Conservation (phyloP, 768 basidiomycete species). For the Thelephora ganbajun region DNA sequence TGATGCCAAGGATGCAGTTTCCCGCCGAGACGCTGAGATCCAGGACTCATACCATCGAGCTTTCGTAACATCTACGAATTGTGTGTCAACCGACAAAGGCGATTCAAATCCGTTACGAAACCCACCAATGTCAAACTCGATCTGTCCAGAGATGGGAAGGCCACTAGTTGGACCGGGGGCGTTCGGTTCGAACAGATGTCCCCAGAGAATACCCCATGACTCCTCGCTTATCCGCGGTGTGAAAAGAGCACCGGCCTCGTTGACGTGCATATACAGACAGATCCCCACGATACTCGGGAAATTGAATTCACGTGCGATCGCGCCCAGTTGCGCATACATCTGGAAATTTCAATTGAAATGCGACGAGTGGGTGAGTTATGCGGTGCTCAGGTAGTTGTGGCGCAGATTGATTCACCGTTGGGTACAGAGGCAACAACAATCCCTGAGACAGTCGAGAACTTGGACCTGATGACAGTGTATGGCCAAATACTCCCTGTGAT, state of each 20-base stretch:
- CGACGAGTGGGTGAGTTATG: background rate
- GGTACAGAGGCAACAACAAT: constrained; percentile 59
- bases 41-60: constrained; percentile 74
- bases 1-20: constrained; percentile 24
- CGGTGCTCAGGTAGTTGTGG: no score
- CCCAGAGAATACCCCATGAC: constrained; percentile 63
- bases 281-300: constrained; percentile 66
- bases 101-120: no score
- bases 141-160: constrained; percentile 55
- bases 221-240: constrained; percentile 70
- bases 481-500: constrained; percentile 44
- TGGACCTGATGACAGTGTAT: constrained; percentile 44
- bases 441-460: constrained; percentile 51
- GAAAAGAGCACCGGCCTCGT: constrained; percentile 37
- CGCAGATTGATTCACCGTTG: constrained; percentile 35
- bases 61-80: constrained; percentile 34
- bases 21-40: constrained; percentile 33
- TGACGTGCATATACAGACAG: constrained; percentile 64
- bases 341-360: constrained; percentile 15
- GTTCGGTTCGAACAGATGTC: constrained; percentile 36
- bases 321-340: constrained; percentile 66
- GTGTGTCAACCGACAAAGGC: no score
- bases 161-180: constrained; percentile 19
- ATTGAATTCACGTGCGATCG: constrained; percentile 71
- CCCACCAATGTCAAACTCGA: constrained; percentile 66